These are phyloP conservation scores for Kwoniella shandongensis DNA, from an alignment of 768 basidiomycete species.

Conservation along the genomic window DNA sequence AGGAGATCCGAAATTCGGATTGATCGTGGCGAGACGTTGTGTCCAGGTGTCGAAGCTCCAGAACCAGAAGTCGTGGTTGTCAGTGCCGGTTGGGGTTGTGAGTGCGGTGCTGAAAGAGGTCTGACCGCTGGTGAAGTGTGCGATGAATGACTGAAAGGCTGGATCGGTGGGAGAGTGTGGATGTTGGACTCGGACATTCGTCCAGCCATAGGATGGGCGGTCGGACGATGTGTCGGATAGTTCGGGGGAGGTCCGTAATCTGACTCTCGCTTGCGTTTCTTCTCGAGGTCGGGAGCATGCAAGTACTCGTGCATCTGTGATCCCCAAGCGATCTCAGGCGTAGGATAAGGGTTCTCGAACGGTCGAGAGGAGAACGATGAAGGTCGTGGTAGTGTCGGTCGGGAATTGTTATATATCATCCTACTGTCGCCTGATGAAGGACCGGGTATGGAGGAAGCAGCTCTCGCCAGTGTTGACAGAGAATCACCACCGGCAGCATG, in stretches of 20 bases:
- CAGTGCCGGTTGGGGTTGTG: background rate
- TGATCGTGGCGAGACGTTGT: constrained; percentile 13
- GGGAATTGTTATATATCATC: constrained; percentile 1
- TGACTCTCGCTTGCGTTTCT: constrained; percentile 17
- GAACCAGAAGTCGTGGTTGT: constrained; percentile 12
- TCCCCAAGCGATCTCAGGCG: constrained; percentile 17
- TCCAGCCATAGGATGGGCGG: constrained; percentile 15
- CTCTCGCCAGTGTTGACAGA: constrained; percentile 20
- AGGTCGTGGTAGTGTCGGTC: constrained; percentile 11
- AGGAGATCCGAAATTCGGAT: constrained; percentile 20
- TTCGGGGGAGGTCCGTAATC: constrained; percentile 3
- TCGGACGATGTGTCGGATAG: background rate
- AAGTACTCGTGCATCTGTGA: constrained; percentile 19
- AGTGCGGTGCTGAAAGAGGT: constrained; percentile 16
- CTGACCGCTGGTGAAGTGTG: constrained; percentile 3
- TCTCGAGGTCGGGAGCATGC: constrained; percentile 7
- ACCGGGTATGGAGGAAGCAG: constrained; percentile 15
- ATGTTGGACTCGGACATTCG: constrained; percentile 20
- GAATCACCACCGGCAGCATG: constrained; percentile 8
- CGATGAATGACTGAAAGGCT: constrained; percentile 4
- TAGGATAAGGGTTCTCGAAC: constrained; percentile 22
- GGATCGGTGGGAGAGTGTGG: constrained; percentile 16
- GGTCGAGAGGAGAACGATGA: constrained; percentile 10
- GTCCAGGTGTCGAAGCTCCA: background rate
- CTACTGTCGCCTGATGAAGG: constrained; percentile 11